Conservation (phyloP, 164 flowering plant genomes). For the Vitis rotundifolia region DNA sequence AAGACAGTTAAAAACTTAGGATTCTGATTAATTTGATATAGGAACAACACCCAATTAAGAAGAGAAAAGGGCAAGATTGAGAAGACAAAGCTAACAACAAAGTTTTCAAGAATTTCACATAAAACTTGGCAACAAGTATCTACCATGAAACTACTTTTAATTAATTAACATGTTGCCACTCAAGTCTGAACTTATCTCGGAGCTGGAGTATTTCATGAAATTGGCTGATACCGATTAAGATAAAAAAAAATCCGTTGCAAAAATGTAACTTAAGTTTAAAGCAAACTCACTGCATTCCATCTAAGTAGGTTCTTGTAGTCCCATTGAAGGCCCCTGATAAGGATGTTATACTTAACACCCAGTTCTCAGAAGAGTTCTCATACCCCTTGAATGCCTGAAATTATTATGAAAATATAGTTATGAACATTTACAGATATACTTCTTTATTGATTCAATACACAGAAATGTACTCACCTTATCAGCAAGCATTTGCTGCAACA, state of each 20-base stretch:
- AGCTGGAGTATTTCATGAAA: not conserved
- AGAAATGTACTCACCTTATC: slow-evolving; percentile 61
- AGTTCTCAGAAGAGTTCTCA: slow-evolving; percentile 80
- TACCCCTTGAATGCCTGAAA: slow-evolving; percentile 80
- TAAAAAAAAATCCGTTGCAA: too few relatives aligned
- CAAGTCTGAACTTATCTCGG: not conserved
- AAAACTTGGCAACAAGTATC: not conserved
- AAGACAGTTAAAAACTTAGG: slow-evolving; percentile 3
- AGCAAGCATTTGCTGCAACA: slow-evolving; percentile 98
- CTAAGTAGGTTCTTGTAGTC: slow-evolving; percentile 90
- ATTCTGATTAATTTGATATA: not conserved
- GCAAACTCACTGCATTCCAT: slow-evolving; percentile 90
- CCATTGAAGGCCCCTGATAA: slow-evolving; percentile 97
- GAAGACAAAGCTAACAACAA: not conserved
- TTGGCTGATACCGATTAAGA: not conserved
- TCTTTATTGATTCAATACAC: not conserved
- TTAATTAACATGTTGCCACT: too few relatives aligned
- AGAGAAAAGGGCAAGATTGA: not conserved
- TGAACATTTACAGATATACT: not conserved
- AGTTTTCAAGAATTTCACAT: not conserved
- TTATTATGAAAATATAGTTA: not conserved
- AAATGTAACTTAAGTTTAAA: not conserved
- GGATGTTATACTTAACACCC: slow-evolving; percentile 91
- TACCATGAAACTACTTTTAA: too few relatives aligned
- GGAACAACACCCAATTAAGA: not conserved